A percentile compares a stretch with the other conserved stretches of the same genome.
Evolutionary conservation across 176 grass and related monocot genomes (phyloP).

Genomic region (Typha latifolia): DNA sequence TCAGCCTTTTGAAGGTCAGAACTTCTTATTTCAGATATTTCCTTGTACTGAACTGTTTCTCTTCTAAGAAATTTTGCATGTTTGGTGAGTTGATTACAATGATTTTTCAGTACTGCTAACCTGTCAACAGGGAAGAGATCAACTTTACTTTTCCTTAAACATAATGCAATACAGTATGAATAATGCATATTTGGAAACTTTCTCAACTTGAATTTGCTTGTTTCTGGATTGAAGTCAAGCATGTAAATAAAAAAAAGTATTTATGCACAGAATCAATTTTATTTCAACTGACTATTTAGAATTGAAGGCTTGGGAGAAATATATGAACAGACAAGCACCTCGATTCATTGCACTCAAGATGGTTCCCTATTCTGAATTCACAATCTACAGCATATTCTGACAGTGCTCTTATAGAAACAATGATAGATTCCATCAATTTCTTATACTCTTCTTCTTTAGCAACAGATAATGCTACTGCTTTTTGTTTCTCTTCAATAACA

Average conservation of each 20-base stretch:
- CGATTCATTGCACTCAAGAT: constrained; percentile 27
- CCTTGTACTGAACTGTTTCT: constrained; percentile 27
- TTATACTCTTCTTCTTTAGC: constrained; percentile 3
- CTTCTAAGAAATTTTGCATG: constrained; percentile 25
- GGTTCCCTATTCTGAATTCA: constrained; percentile 24
- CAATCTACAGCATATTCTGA: constrained; percentile 8
- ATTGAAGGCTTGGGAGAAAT: constrained; percentile 3
- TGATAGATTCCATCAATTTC: constrained; percentile 18
- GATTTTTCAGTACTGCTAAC: constrained; percentile 18
- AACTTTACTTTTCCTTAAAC: neutral
- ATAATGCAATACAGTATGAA: constrained; percentile 3
- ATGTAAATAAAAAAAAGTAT: no score
- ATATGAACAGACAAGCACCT: constrained; percentile 19
- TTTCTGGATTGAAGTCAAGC: neutral
- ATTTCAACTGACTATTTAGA: neutral
- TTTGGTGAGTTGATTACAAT: constrained; percentile 24
- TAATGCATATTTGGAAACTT: neutral
- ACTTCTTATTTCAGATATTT: constrained; percentile 19
- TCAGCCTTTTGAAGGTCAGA: constrained; percentile 31
- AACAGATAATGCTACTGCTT: neutral
- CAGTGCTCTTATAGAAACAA: constrained; percentile 17
- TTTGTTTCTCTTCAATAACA: constrained; percentile 2
- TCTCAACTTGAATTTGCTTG: neutral
- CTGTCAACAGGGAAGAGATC: constrained; percentile 12
- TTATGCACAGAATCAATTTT: no score